Evolutionary conservation across 169 alveolate genomes (phyloP).

Genomic region (Plasmodium yoelii): DNA sequence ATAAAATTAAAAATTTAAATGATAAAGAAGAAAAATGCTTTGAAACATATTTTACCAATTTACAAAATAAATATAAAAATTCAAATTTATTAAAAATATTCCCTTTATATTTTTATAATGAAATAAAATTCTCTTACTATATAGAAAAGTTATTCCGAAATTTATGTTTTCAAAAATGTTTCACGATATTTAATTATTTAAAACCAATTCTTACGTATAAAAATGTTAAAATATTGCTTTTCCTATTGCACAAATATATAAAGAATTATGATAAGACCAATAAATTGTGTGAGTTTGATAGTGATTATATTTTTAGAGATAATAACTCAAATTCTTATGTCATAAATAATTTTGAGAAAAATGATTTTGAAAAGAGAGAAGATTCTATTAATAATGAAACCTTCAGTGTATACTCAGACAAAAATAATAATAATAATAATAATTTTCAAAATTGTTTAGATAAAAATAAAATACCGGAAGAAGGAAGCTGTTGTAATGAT

Average conservation of each 20-base stretch:
- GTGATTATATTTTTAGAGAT: neutral
- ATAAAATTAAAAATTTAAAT: constrained; percentile 52
- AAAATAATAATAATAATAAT: neutral
- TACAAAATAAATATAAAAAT: constrained; percentile 44
- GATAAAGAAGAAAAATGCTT: constrained; percentile 50
- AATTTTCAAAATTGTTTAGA: neutral
- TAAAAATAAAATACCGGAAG: neutral
- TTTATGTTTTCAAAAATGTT: constrained; percentile 62
- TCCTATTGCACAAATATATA: constrained; percentile 43
- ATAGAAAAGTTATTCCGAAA: constrained; percentile 57
- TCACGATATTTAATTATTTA: constrained; percentile 53
- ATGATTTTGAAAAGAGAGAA: constrained; percentile 20
- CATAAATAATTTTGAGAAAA: neutral
- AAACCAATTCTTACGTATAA: constrained; percentile 33
- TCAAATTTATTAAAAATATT: constrained; percentile 61
- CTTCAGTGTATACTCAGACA: neutral
- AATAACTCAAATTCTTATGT: neutral
- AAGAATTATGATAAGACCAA: constrained; percentile 28
- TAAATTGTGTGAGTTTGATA: constrained; percentile 3
- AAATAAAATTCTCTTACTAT: constrained; percentile 26
- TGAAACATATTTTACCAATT: constrained; percentile 48
- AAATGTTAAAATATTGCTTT: constrained; percentile 67
- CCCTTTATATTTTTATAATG: constrained; percentile 72
- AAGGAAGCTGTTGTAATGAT: neutral
- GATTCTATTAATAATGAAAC: no score